Percentiles rank a stretch among this genome's conserved stretches.
Evolutionary conservation across 176 grass and related monocot species (phyloP).

Genomic region (Saccharum spontaneum): DNA sequence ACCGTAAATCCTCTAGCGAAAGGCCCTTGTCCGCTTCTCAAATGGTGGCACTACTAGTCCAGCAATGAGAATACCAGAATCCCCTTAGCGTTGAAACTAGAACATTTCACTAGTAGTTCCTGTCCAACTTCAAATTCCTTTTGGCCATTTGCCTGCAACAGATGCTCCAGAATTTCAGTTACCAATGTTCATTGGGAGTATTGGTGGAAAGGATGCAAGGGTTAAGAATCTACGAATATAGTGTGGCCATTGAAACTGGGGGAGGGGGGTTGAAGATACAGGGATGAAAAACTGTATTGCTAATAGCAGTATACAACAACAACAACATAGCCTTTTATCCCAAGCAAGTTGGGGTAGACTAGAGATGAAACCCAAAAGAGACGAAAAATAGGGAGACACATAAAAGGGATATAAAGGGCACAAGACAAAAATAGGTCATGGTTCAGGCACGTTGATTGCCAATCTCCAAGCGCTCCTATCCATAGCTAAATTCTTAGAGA

Average conservation of each 20-base stretch:
- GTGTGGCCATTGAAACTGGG: neutral
- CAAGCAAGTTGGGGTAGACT: too few relatives aligned
- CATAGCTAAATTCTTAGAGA: too few relatives aligned
- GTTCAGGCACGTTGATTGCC: too few relatives aligned
- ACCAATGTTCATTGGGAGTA: neutral
- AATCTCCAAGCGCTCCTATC: too few relatives aligned
- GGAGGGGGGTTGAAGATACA: neutral
- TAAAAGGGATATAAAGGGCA: too few relatives aligned
- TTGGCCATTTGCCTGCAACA: slow-evolving; percentile 56
- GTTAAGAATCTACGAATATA: neutral
- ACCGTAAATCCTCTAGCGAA: neutral
- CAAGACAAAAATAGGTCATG: too few relatives aligned
- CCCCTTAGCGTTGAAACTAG: slow-evolving; percentile 74
- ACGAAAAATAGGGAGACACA: too few relatives aligned
- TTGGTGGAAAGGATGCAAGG: neutral
- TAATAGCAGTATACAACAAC: neutral
- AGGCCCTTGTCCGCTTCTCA: neutral
- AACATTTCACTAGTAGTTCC: slow-evolving; percentile 61
- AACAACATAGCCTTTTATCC: too few relatives aligned
- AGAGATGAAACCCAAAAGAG: too few relatives aligned
- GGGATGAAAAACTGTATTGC: neutral
- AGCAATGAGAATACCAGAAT: slow-evolving; percentile 74
- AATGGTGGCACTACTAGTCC: slow-evolving; percentile 28
- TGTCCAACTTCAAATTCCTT: slow-evolving; percentile 66
- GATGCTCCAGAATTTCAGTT: neutral